phyloP scores from a whole-genome alignment of 2,329 filamentous ascomycete species.

The Phialophora verrucosa region DNA sequence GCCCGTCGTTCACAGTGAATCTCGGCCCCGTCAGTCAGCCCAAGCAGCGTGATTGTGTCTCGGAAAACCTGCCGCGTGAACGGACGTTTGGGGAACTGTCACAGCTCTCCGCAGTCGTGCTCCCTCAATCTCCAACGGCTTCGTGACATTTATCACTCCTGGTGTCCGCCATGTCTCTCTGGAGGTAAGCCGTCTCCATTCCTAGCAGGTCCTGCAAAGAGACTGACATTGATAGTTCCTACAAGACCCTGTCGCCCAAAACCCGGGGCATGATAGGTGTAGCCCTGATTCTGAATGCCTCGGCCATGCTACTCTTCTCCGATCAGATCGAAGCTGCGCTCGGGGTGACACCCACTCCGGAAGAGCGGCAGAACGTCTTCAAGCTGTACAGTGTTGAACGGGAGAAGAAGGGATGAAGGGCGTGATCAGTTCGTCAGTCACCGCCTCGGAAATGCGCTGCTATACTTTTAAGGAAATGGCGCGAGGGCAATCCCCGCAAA shows the following conservation, averaged over 20 bases:
- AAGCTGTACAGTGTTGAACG: slow-evolving; percentile 29
- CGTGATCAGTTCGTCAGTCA: neutral
- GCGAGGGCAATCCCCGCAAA: neutral
- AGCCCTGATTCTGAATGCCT: slow-evolving; percentile 38
- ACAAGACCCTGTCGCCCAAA: slow-evolving; percentile 37
- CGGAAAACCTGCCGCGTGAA: slow-evolving; percentile 1
- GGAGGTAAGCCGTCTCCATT: slow-evolving; percentile 28
- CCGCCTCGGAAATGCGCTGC: neutral
- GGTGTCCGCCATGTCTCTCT: slow-evolving; percentile 32
- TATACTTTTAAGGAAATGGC: neutral
- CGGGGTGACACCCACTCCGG: slow-evolving; percentile 30
- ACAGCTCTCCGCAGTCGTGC: neutral
- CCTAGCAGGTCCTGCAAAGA: neutral
- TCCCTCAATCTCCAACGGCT: neutral
- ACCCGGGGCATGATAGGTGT: slow-evolving; percentile 38
- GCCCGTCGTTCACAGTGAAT: no score
- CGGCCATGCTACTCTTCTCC: slow-evolving; percentile 36
- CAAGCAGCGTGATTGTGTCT: slow-evolving; percentile 3
- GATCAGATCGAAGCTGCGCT: slow-evolving; percentile 39
- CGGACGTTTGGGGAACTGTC: neutral
- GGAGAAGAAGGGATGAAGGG: slow-evolving; percentile 26
- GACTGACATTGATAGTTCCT: slow-evolving; percentile 31
- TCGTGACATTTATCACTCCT: neutral
- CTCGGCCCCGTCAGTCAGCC: neutral
- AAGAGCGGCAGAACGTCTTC: slow-evolving; percentile 29